Conservation (phyloP, 805 yeast genomes). For the Lachancea waltii region DNA sequence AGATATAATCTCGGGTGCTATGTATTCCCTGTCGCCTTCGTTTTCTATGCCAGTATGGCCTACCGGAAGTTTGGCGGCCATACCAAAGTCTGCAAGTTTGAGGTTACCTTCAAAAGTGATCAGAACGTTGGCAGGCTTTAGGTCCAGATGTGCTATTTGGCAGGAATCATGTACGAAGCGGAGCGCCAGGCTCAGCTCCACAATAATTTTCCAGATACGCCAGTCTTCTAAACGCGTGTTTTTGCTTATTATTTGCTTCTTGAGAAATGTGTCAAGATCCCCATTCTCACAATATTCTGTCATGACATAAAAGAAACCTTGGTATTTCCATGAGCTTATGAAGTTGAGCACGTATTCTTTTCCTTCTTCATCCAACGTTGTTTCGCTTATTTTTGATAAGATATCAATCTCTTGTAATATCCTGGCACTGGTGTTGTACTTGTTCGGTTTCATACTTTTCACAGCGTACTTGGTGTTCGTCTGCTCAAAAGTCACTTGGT, state of each 20-base stretch:
- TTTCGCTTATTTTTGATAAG: conserved; percentile 21
- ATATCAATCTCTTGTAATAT: conserved; percentile 30
- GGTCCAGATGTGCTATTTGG: conserved; percentile 74
- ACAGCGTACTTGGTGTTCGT: conserved; percentile 66
- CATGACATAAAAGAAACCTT: conserved; percentile 77
- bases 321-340: conserved; percentile 79
- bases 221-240: conserved; percentile 70
- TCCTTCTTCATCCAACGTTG: conserved; percentile 47
- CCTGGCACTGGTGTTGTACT: conserved; percentile 22
- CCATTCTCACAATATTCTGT: conserved; percentile 96
- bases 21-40: conserved; percentile 96
- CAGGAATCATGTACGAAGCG: conserved; percentile 70
- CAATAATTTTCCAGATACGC: conserved; percentile 93
- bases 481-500: conserved; percentile 63
- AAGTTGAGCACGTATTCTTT: conserved; percentile 72
- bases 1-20: conserved; percentile 92
- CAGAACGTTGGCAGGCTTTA: conserved; percentile 92
- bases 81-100: conserved; percentile 95
- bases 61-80: conserved; percentile 78
- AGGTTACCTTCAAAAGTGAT: conserved; percentile 91
- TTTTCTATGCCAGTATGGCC: conserved; percentile 62
- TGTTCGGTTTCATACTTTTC: conserved; percentile 63
- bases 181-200: conserved; percentile 75
- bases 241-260: conserved; percentile 65
- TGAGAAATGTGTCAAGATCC: conserved; percentile 74